Conservation (phyloP, 495 filamentous ascomycete species). For the Collariella sp. region DNA sequence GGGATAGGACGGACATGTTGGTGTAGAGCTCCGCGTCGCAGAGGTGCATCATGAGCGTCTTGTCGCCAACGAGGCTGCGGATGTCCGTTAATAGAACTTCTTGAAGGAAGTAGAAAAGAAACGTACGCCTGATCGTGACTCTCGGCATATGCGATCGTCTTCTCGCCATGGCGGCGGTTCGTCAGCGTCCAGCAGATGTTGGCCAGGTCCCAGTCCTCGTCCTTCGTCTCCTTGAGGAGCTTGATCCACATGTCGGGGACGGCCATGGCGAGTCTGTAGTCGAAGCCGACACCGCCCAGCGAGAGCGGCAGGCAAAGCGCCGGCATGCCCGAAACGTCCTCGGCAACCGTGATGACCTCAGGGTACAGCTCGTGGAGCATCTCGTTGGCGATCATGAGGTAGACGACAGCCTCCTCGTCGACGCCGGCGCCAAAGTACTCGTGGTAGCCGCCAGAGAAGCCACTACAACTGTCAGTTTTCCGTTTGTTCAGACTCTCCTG, state of each 20-base stretch:
- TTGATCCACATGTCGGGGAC: slow-evolving; percentile 99
- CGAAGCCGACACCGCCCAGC: slow-evolving; percentile 88
- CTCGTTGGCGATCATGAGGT: slow-evolving; percentile 94
- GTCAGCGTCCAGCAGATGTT: slow-evolving; percentile 77
- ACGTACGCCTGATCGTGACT: slow-evolving; percentile 97
- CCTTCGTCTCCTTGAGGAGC: slow-evolving; percentile 84
- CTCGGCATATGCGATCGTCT: slow-evolving; percentile 96
- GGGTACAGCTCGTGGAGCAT: slow-evolving; percentile 88
- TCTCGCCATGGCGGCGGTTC: slow-evolving; percentile 90
- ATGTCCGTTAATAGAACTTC: slow-evolving; percentile 26
- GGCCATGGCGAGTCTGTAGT: slow-evolving; percentile 96
- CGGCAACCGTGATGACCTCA: slow-evolving; percentile 79
- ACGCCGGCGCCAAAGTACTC: slow-evolving; percentile 91
- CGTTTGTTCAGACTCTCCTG: not conserved
- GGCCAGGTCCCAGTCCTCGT: slow-evolving; percentile 88
- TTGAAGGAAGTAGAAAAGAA: not conserved
- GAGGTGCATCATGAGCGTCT: slow-evolving; percentile 93
- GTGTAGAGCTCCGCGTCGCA: slow-evolving; percentile 97
- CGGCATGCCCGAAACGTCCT: slow-evolving; percentile 98
- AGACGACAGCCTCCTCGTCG: slow-evolving; percentile 93
- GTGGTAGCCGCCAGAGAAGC: slow-evolving; percentile 96
- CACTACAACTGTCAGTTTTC: slow-evolving; percentile 41
- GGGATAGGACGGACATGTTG: slow-evolving; percentile 81
- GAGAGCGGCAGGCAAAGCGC: slow-evolving; percentile 79
- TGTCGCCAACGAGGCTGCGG: slow-evolving; percentile 85